phyloP scores from a whole-genome alignment of 2,329 filamentous ascomycete genomes.

The Ilyonectria robusta region DNA sequence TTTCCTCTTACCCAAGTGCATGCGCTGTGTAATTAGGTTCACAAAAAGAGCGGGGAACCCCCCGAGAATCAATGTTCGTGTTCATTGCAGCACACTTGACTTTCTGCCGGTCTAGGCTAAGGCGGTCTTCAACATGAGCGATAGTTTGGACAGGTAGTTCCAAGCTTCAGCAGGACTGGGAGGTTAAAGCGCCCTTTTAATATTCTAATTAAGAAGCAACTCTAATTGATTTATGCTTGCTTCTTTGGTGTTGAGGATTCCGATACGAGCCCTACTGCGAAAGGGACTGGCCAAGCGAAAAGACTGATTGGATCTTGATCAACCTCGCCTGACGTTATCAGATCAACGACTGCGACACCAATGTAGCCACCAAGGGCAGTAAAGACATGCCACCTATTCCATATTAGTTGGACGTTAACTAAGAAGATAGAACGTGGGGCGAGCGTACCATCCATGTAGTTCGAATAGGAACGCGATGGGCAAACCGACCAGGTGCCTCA shows the following conservation, averaged over 20 bases:
- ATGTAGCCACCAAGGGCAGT: slow-evolving; percentile 59
- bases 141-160: no score
- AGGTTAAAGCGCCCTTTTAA: no score
- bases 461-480: slow-evolving; percentile 57
- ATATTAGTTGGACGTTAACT: not conserved
- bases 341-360: slow-evolving; percentile 55
- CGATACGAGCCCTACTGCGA: slow-evolving; percentile 35
- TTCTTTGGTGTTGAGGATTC: not conserved
- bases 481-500: slow-evolving; percentile 50
- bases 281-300: slow-evolving; percentile 55
- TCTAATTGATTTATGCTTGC: not conserved
- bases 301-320: slow-evolving; percentile 44
- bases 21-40: no score
- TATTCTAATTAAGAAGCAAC: no score
- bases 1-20: no score
- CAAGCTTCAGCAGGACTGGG: no score
- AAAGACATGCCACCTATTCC: slow-evolving; percentile 58
- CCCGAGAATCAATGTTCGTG: no score
- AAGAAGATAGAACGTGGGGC: not conserved
- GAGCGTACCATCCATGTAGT: slow-evolving; percentile 58
- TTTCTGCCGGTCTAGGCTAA: no score
- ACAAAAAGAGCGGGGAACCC: no score
- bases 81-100: no score
- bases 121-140: no score
- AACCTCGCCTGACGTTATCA: slow-evolving; percentile 53